Conservation (phyloP, 2,329 filamentous ascomycete genomes). For the Fusarium pseudoanthophilum region DNA sequence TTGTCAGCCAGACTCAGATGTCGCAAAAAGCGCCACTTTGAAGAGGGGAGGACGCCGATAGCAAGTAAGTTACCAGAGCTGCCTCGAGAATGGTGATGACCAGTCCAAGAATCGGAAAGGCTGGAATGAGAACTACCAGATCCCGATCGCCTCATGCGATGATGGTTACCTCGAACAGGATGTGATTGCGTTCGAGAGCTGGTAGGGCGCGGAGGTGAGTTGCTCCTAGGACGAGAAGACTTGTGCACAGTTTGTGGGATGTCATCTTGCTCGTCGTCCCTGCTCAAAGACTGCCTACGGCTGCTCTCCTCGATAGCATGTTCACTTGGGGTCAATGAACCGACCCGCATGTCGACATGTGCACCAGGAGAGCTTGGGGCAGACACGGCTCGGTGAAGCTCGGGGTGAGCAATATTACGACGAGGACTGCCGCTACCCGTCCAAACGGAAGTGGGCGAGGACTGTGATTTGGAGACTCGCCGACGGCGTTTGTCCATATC, state of each 20-base stretch:
- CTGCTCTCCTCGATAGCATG: conserved; percentile 56
- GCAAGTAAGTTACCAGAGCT: conserved; percentile 83
- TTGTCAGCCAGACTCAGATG: conserved; percentile 95
- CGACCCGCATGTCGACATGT: conserved; percentile 64
- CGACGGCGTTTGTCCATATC: conserved; percentile 94
- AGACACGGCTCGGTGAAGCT: conserved; percentile 74
- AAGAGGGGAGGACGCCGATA: conserved; percentile 77
- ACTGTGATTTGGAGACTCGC: conserved; percentile 85
- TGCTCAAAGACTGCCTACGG: conserved; percentile 56
- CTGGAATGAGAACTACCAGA: conserved; percentile 94
- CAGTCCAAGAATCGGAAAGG: conserved; percentile 71
- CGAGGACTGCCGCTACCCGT: conserved; percentile 66
- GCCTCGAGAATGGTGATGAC: conserved; percentile 66
- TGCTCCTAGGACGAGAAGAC: conserved; percentile 72
- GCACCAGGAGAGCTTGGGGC: conserved; percentile 72
- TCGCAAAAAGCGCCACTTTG: conserved; percentile 94
- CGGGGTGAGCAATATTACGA: conserved; percentile 68
- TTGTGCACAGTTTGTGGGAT: conserved; percentile 55
- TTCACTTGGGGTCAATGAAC: conserved; percentile 68
- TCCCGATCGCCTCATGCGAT: conserved; percentile 85
- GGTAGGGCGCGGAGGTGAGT: conserved; percentile 80
- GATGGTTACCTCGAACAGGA: conserved; percentile 73
- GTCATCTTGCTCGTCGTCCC: conserved; percentile 61
- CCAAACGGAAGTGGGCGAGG: conserved; percentile 81
- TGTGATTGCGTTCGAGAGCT: conserved; percentile 78